A percentile compares a stretch with the other conserved stretches of the same genome.
phyloP scores from a whole-genome alignment of 2,329 filamentous ascomycete genomes.

The Didymellaceae sp. region DNA sequence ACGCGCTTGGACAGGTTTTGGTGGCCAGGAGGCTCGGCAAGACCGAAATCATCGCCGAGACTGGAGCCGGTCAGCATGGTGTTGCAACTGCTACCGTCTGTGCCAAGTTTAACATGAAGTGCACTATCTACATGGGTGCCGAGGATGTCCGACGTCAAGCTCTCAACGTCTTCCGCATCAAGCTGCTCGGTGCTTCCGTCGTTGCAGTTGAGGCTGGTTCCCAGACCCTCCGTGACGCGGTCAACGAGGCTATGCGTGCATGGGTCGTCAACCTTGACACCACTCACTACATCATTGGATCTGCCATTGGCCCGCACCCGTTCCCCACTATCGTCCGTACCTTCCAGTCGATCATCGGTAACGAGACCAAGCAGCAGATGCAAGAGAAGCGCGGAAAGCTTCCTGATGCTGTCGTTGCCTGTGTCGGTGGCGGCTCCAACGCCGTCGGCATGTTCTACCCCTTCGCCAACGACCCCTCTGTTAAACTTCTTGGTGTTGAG shows the following conservation, averaged over 20 bases:
- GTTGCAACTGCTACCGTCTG: constrained; percentile 97
- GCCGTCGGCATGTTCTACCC: constrained; percentile 98
- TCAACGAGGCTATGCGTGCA: constrained; percentile 92
- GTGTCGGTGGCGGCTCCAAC: constrained; percentile 94
- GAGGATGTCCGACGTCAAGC: constrained; percentile 97
- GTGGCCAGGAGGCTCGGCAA: constrained; percentile 87
- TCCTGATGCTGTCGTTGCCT: constrained; percentile 94
- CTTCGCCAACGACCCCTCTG: constrained; percentile 82
- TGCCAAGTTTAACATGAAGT: constrained; percentile 98
- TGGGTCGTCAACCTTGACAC: constrained; percentile 94
- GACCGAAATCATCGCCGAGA: constrained; percentile 97
- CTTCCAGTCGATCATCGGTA: constrained; percentile 95
- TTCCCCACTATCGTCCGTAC: constrained; percentile 98
- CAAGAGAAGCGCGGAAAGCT: constrained; percentile 82
- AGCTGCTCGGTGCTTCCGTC: constrained; percentile 90
- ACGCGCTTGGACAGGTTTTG: constrained; percentile 91
- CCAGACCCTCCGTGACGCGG: constrained; percentile 67
- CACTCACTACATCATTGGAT: constrained; percentile 98
- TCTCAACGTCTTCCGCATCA: constrained; percentile 98
- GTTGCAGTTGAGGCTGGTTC: constrained; percentile 91
- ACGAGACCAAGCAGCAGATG: constrained; percentile 95
- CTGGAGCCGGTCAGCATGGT: constrained; percentile 95
- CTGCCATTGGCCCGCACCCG: constrained; percentile 94
- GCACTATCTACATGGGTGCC: constrained; percentile 97
- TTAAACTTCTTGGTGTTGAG: constrained; percentile 92